phyloP scores from a whole-genome alignment of 2,329 filamentous ascomycete species.

The Alternaria sp. region DNA sequence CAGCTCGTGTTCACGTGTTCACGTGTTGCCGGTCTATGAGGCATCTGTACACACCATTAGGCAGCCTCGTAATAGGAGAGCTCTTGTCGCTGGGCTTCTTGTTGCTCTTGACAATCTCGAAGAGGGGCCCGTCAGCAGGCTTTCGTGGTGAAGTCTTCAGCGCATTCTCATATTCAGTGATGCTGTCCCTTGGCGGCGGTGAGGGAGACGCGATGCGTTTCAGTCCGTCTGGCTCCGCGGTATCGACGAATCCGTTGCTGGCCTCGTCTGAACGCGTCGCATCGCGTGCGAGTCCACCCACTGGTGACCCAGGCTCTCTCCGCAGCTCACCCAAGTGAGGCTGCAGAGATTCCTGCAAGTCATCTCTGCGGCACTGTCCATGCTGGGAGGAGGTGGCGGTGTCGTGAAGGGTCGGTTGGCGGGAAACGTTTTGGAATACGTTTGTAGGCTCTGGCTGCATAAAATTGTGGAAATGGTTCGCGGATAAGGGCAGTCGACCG shows the following conservation, averaged over 20 bases:
- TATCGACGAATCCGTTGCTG: conserved; percentile 19
- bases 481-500: conserved; percentile 59
- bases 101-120: conserved; percentile 62
- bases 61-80: conserved; percentile 68
- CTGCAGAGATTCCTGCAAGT: conserved; percentile 56
- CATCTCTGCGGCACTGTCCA: conserved; percentile 62
- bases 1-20: conserved; percentile 13
- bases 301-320: conserved; percentile 33
- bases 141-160: conserved; percentile 51
- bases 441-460: conserved; percentile 69
- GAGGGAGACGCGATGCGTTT: conserved; percentile 29
- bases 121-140: conserved; percentile 56
- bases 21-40: background rate
- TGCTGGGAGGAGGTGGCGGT: conserved; percentile 61
- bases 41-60: conserved; percentile 74
- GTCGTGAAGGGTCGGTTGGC: conserved; percentile 52
- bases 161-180: conserved; percentile 65
- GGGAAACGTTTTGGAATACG: conserved; percentile 58
- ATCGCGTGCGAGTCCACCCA: conserved; percentile 30
- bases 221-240: conserved; percentile 41
- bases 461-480: conserved; percentile 60
- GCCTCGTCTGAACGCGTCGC: conserved; percentile 34
- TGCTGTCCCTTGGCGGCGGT: conserved; percentile 57
- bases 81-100: conserved; percentile 56
- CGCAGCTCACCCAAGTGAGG: conserved; percentile 49